phyloP scores from a whole-genome alignment of 2,329 filamentous ascomycete species.

The Aspergillus sp. region DNA sequence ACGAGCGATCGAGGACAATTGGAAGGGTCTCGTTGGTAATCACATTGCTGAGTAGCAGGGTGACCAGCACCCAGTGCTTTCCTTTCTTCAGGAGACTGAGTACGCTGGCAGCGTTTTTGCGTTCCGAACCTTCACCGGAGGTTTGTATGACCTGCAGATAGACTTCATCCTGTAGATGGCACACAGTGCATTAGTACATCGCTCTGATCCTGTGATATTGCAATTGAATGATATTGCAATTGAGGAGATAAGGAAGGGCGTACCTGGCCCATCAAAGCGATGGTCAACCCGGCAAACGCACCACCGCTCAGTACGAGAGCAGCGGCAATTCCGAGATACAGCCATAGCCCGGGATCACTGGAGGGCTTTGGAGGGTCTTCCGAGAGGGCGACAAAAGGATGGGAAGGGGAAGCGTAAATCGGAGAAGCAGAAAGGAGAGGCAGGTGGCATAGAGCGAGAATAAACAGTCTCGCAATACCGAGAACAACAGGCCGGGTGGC shows the following conservation, averaged over 20 bases:
- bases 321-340: conserved; percentile 71
- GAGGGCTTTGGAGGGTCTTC: conserved; percentile 43
- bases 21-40: conserved; percentile 96
- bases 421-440: conserved; percentile 35
- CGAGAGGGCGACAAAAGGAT: conserved; percentile 9
- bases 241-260: neutral
- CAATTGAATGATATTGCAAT: no score
- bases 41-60: conserved; percentile 86
- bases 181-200: neutral
- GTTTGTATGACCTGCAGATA: conserved; percentile 91
- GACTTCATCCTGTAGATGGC: conserved; percentile 64
- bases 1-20: conserved; percentile 85
- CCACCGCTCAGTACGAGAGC: conserved; percentile 79
- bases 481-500: conserved; percentile 32
- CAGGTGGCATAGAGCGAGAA: conserved; percentile 30
- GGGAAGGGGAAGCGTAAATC: conserved; percentile 11
- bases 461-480: conserved; percentile 34
- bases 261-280: conserved; percentile 55
- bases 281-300: conserved; percentile 85
- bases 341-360: conserved; percentile 62
- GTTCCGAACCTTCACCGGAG: conserved; percentile 76
- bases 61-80: conserved; percentile 98
- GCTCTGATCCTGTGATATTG: neutral
- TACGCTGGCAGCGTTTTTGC: conserved; percentile 74
- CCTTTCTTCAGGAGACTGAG: conserved; percentile 71